Percentiles rank a stretch among this genome's conserved stretches.
phyloP scores from a whole-genome alignment of 495 filamentous ascomycete species.

The Friedmanniomyces simplex region DNA sequence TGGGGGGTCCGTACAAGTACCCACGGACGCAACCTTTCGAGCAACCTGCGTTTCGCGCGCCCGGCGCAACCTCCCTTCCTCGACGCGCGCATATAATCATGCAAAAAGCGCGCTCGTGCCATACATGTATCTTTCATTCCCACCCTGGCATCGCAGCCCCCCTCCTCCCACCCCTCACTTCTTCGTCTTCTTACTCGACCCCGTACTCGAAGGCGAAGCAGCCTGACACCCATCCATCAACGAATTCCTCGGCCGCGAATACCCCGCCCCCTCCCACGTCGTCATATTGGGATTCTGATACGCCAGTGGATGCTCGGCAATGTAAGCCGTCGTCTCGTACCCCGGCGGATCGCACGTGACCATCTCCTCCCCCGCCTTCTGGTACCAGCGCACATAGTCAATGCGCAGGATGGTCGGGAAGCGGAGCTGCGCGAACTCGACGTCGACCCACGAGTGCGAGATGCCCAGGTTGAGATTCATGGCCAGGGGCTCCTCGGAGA shows the following conservation, averaged over 20 bases:
- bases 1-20: no score
- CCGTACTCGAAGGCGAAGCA: background rate
- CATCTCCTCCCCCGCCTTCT: slow-evolving; percentile 43
- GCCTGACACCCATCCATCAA: slow-evolving; percentile 37
- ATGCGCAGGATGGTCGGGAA: slow-evolving; percentile 62
- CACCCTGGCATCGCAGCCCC: no score
- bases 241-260: slow-evolving; percentile 40
- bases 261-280: slow-evolving; percentile 29
- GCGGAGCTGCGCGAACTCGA: slow-evolving; percentile 42
- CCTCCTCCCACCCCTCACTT: background rate
- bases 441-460: slow-evolving; percentile 53
- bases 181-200: background rate
- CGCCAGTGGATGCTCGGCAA: slow-evolving; percentile 49
- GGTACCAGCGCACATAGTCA: slow-evolving; percentile 68
- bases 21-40: no score
- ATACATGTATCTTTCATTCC: no score
- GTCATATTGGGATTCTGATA: slow-evolving; percentile 61
- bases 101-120: no score
- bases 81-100: no score
- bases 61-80: no score
- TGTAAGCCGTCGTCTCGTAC: slow-evolving; percentile 63
- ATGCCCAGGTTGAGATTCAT: slow-evolving; percentile 66
- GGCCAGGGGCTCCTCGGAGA: slow-evolving; percentile 61
- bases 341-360: slow-evolving; percentile 65
- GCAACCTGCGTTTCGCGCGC: no score